Conservation (phyloP, 257 asterid species). For the Verbena officinalis region DNA sequence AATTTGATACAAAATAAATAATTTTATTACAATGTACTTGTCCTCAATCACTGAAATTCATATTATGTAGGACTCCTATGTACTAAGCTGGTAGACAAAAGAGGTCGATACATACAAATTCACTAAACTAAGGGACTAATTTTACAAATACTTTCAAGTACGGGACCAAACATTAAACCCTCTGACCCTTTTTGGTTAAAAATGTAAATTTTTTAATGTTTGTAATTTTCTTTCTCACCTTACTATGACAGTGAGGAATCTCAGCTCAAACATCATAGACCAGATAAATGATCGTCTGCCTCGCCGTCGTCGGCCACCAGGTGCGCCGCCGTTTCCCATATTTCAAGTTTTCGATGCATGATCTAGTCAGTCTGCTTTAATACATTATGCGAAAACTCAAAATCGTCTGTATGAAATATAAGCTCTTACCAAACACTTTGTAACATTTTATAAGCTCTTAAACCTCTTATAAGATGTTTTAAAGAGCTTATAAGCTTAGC, state of each 20-base stretch:
- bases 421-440: no score
- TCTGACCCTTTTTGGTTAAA: neutral
- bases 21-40: no score
- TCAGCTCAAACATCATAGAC: neutral
- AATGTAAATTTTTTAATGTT: neutral
- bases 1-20: no score
- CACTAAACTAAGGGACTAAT: neutral
- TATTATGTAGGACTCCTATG: no score
- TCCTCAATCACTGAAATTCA: no score
- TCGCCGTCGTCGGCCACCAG: conserved; percentile 99
- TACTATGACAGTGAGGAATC: conserved; percentile 3
- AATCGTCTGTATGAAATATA: neutral
- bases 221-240: neutral
- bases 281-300: conserved; percentile 78
- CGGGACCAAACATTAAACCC: neutral
- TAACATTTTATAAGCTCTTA: no score
- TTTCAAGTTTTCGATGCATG: neutral
- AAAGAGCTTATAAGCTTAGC: no score
- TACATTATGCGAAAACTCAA: neutral
- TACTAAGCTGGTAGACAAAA: no score
- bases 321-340: conserved; percentile 38
- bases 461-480: no score
- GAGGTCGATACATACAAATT: neutral
- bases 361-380: no score
- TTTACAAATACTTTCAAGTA: neutral